phyloP scores from a whole-genome alignment of 2,329 filamentous ascomycete genomes.

The Hysterium pulicare region DNA sequence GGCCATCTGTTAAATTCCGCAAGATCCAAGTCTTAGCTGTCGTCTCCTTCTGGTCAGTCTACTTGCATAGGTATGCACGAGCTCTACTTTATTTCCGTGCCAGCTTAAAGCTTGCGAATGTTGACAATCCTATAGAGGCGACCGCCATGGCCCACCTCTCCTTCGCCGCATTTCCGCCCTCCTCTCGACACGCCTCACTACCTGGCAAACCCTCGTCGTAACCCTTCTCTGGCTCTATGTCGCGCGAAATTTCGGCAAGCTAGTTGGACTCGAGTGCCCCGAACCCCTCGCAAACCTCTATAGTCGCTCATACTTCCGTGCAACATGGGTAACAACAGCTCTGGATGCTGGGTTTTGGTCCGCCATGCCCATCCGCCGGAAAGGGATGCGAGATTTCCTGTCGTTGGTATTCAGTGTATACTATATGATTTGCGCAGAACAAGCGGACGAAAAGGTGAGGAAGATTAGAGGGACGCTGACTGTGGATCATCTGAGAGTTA shows the following conservation, averaged over 20 bases:
- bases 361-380: slow-evolving; percentile 83
- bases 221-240: slow-evolving; percentile 91
- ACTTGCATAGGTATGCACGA: slow-evolving; percentile 65
- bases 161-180: slow-evolving; percentile 67
- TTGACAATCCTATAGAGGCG: slow-evolving; percentile 56
- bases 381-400: slow-evolving; percentile 76
- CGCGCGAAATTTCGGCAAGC: slow-evolving; percentile 87
- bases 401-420: slow-evolving; percentile 83
- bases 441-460: slow-evolving; percentile 93
- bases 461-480: slow-evolving; percentile 84
- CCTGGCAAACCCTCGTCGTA: slow-evolving; percentile 84
- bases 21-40: slow-evolving; percentile 91
- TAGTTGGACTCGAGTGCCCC: slow-evolving; percentile 85
- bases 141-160: slow-evolving; percentile 82
- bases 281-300: slow-evolving; percentile 95
- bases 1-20: slow-evolving; percentile 85
- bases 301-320: slow-evolving; percentile 85
- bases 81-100: slow-evolving; percentile 3
- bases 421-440: slow-evolving; percentile 88
- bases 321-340: slow-evolving; percentile 94
- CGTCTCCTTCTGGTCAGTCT: slow-evolving; percentile 84
- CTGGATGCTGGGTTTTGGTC: slow-evolving; percentile 98
- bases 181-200: slow-evolving; percentile 68
- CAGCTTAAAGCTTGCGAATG: slow-evolving; percentile 12
- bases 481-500: slow-evolving; percentile 84